These are phyloP conservation scores for Linnemannia hyalina DNA, from an alignment of 192 early-diverging fungal genomes.

Conservation along the genomic window DNA sequence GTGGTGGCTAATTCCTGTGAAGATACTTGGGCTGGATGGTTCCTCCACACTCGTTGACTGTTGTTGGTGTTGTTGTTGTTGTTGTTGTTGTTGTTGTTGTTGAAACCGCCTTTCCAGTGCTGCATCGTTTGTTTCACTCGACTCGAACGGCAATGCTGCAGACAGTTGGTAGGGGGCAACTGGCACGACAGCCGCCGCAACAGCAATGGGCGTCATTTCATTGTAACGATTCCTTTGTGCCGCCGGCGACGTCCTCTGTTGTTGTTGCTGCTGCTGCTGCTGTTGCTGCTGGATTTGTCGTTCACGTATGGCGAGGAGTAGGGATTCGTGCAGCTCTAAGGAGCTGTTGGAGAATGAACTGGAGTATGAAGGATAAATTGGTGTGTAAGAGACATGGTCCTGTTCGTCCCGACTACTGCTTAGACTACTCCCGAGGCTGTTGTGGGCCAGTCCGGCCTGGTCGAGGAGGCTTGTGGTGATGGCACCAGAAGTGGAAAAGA, in stretches of 20 bases:
- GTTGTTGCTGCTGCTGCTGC: slow-evolving; percentile 25
- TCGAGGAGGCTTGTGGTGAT: background rate
- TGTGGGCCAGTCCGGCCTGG: slow-evolving; percentile 1
- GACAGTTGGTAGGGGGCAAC: background rate
- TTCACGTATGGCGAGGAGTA: slow-evolving; percentile 36
- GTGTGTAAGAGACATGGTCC: slow-evolving; percentile 33
- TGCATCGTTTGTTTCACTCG: background rate
- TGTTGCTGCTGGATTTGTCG: slow-evolving; percentile 30
- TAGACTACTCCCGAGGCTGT: slow-evolving; percentile 35
- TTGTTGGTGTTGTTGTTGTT: slow-evolving; percentile 8
- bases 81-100: slow-evolving; percentile 13
- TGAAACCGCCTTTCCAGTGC: background rate
- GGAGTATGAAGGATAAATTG: slow-evolving; percentile 52
- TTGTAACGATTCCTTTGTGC: background rate
- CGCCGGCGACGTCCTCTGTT: slow-evolving; percentile 1
- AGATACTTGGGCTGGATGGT: background rate
- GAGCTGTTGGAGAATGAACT: slow-evolving; percentile 51
- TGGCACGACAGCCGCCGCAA: background rate
- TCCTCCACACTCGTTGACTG: background rate
- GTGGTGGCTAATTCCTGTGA: background rate
- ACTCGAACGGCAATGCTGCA: background rate
- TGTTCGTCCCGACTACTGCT: slow-evolving; percentile 48
- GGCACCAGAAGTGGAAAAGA: background rate
- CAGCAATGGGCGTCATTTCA: background rate
- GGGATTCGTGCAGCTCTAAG: slow-evolving; percentile 41